phyloP scores from a whole-genome alignment of 139 green algal genomes.

The Coelastrella sp. region DNA sequence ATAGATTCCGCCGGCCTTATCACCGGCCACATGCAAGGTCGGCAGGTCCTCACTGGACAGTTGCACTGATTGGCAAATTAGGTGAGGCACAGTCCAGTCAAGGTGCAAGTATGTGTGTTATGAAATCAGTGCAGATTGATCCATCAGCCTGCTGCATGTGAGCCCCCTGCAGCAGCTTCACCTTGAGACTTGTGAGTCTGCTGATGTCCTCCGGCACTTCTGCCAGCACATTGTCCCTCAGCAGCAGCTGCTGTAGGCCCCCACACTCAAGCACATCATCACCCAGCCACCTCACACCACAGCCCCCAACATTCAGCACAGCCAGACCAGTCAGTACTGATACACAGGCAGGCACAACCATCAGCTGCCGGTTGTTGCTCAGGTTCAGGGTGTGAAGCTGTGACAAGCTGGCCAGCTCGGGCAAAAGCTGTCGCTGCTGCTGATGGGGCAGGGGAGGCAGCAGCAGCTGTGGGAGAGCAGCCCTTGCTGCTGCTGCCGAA shows the following conservation, averaged over 20 bases:
- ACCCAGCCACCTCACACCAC: constrained; percentile 13
- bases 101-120: too few relatives aligned
- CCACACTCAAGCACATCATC: constrained; percentile 23
- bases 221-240: constrained; percentile 38
- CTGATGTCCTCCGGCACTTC: constrained; percentile 9
- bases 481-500: constrained; percentile 11
- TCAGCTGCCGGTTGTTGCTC: constrained; percentile 14
- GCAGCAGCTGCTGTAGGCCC: constrained; percentile 33
- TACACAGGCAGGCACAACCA: constrained; percentile 9
- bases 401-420: background rate
- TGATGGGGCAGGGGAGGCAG: constrained; percentile 31
- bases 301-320: background rate
- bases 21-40: too few relatives aligned
- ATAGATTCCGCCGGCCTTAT: too few relatives aligned
- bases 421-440: constrained; percentile 33
- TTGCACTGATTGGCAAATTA: too few relatives aligned
- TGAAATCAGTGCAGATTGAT: too few relatives aligned
- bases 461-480: constrained; percentile 7
- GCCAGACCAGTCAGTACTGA: background rate
- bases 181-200: background rate
- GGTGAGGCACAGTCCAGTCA: too few relatives aligned
- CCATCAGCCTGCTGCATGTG: background rate
- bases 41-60: too few relatives aligned
- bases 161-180: background rate
- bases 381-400: background rate